phyloP scores from a whole-genome alignment of 2,329 filamentous ascomycete genomes.

The Aspergillus quadricinctus region DNA sequence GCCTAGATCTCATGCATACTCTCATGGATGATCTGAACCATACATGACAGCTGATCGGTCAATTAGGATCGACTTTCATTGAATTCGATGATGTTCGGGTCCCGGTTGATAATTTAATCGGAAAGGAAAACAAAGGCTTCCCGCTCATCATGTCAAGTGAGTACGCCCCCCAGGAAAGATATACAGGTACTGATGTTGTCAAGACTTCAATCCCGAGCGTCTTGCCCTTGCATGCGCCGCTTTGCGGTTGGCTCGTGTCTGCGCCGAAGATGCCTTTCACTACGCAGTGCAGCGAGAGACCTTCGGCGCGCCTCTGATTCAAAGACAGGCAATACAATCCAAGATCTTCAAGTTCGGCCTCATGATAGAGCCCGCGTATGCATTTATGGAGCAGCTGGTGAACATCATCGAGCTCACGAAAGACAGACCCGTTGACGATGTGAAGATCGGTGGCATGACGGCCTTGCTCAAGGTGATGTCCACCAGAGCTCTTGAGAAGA shows the following conservation, averaged over 20 bases:
- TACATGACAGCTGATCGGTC: background rate
- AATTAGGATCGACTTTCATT: constrained; percentile 53
- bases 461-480: constrained; percentile 51
- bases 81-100: constrained; percentile 70
- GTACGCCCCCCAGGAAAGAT: constrained; percentile 1
- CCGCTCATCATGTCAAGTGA: constrained; percentile 65
- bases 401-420: constrained; percentile 49
- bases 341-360: constrained; percentile 59
- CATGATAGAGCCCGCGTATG: constrained; percentile 58
- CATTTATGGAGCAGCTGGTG: constrained; percentile 59
- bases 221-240: constrained; percentile 61
- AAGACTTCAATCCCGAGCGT: constrained; percentile 71
- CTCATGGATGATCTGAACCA: background rate
- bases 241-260: constrained; percentile 59
- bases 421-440: constrained; percentile 32
- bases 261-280: constrained; percentile 56
- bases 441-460: constrained; percentile 49
- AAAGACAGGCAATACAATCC: constrained; percentile 55
- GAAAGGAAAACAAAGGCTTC: constrained; percentile 66
- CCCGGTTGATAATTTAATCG: constrained; percentile 64
- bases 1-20: background rate
- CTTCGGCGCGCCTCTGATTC: constrained; percentile 56
- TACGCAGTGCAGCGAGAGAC: constrained; percentile 63
- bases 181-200: background rate
- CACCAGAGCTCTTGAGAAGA: constrained; percentile 51